Evolutionary conservation across 495 filamentous ascomycete genomes (phyloP).

Genomic region (Paragyromitra xinjiangensis): DNA sequence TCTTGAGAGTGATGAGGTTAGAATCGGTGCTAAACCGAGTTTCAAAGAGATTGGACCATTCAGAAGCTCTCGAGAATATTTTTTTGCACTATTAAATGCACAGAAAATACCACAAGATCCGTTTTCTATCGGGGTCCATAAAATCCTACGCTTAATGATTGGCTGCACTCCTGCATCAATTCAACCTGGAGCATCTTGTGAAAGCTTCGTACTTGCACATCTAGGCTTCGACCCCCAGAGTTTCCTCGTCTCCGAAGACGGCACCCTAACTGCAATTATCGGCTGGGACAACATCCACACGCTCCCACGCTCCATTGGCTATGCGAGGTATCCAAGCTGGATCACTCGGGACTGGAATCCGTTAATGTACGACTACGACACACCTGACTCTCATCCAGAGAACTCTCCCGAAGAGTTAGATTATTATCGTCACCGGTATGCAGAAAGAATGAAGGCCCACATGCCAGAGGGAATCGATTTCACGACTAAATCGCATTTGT

Average conservation of each 20-base stretch:
- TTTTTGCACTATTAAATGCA: not conserved
- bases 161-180: not conserved
- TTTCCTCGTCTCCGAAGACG: not conserved
- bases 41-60: not conserved
- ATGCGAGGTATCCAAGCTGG: not conserved
- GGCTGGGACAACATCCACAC: not conserved
- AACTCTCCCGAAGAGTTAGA: not conserved
- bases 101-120: not conserved
- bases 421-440: not conserved
- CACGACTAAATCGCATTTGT: not conserved
- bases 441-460: not conserved
- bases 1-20: not conserved
- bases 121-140: not conserved
- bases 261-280: not conserved
- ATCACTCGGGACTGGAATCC: slow-evolving; percentile 1
- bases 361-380: not conserved
- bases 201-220: slow-evolving; percentile 2
- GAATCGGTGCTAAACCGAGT: not conserved
- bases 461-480: not conserved
- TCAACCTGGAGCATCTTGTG: not conserved
- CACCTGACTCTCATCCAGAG: not conserved
- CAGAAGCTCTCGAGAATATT: not conserved
- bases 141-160: not conserved
- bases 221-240: not conserved
- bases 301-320: not conserved